Conservation (phyloP, 2,329 filamentous ascomycete genomes). For the Polytolypa hystricis region DNA sequence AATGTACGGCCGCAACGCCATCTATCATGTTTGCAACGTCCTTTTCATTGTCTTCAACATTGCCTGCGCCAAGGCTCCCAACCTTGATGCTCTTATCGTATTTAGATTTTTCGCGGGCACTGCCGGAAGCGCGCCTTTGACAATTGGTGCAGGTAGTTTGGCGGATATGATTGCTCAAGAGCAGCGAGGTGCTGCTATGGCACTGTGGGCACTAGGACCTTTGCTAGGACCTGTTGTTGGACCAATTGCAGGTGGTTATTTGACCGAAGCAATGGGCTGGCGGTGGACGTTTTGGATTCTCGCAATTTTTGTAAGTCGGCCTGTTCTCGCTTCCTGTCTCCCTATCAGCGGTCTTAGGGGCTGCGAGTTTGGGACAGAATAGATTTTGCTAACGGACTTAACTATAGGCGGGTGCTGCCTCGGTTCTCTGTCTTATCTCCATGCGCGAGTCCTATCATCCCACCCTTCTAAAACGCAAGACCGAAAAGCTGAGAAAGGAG, state of each 20-base stretch:
- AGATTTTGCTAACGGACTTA: no score
- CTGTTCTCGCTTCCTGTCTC: not conserved
- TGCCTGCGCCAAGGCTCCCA: slow-evolving; percentile 48
- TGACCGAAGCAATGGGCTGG: slow-evolving; percentile 4
- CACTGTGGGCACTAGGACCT: slow-evolving; percentile 18
- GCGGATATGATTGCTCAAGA: slow-evolving; percentile 39
- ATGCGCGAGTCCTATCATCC: slow-evolving; percentile 4
- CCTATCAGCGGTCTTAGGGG: no score
- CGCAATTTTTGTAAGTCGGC: slow-evolving; percentile 2
- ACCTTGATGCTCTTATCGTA: slow-evolving; percentile 41
- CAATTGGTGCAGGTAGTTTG: slow-evolving; percentile 54
- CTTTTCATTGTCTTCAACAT: slow-evolving; percentile 52
- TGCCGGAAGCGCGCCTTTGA: slow-evolving; percentile 50
- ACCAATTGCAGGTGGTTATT: slow-evolving; percentile 23
- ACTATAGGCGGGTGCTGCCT: slow-evolving; percentile 18
- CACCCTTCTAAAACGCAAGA: slow-evolving; percentile 21
- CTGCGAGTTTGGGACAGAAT: no score
- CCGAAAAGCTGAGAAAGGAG: slow-evolving; percentile 29
- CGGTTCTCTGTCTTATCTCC: slow-evolving; percentile 1
- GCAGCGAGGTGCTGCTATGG: slow-evolving; percentile 18
- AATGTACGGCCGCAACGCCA: slow-evolving; percentile 45
- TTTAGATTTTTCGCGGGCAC: slow-evolving; percentile 51
- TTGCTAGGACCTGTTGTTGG: slow-evolving; percentile 28
- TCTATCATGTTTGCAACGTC: slow-evolving; percentile 48
- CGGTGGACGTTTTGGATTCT: slow-evolving; percentile 6